Percentiles rank a stretch among this genome's conserved stretches.
phyloP scores from a whole-genome alignment of 2,329 filamentous ascomycete species.

The Hypoxylon sp. region DNA sequence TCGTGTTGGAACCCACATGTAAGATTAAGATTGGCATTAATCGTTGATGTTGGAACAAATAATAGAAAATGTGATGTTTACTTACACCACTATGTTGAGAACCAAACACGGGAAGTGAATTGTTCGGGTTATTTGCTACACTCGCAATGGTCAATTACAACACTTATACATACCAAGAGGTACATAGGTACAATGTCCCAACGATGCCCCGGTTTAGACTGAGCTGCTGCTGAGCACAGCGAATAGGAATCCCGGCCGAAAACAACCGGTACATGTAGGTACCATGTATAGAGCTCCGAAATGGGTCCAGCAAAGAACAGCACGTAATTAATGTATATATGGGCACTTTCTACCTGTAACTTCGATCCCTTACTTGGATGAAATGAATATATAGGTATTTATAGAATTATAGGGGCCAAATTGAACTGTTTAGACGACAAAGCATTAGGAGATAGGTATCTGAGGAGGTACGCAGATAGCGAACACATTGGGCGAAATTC shows the following conservation, averaged over 20 bases:
- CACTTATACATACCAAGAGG: neutral
- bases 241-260: constrained; percentile 2
- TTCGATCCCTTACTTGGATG: neutral
- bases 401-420: neutral
- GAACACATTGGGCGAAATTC: neutral
- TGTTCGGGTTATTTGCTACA: neutral
- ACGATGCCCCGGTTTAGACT: neutral
- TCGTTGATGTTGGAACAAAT: neutral
- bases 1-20: constrained; percentile 1
- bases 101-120: neutral
- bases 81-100: neutral
- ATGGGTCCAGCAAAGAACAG: neutral
- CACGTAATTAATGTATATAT: neutral
- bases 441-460: neutral
- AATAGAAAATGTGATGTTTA: neutral
- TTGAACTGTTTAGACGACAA: neutral
- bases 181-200: neutral
- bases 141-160: neutral
- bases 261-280: neutral
- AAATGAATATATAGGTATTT: neutral
- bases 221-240: constrained; percentile 1
- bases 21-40: constrained; percentile 17
- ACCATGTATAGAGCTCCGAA: too few species aligned
- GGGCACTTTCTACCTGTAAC: neutral
- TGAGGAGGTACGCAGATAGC: neutral